These are phyloP conservation scores for Cutaneotrichosporon cutaneum DNA, from an alignment of 1,284 basidiomycete species.

Conservation along the genomic window DNA sequence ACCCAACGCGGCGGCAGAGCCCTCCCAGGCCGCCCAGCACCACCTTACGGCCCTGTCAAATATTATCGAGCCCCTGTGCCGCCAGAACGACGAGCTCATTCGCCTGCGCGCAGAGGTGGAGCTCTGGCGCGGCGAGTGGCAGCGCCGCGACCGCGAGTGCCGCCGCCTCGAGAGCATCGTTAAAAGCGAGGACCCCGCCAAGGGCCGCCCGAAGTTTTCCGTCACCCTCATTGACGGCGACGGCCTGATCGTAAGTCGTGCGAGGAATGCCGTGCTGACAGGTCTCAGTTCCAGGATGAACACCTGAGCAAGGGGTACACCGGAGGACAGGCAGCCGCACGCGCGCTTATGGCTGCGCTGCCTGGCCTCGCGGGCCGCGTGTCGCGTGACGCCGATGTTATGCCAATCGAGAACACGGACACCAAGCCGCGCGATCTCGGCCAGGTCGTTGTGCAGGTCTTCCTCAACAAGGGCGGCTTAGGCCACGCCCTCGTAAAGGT, in stretches of 20 bases:
- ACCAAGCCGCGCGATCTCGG: conserved; percentile 15
- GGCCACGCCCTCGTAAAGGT: conserved; percentile 44
- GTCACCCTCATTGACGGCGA: conserved; percentile 48
- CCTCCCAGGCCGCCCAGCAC: conserved; percentile 21
- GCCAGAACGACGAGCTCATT: conserved; percentile 36
- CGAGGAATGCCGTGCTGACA: not conserved
- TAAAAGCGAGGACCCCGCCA: conserved; percentile 29
- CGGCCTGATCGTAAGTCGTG: conserved; percentile 40
- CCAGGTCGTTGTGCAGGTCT: conserved; percentile 41
- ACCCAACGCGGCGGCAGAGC: conserved; percentile 17
- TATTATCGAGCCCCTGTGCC: conserved; percentile 31
- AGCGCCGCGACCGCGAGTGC: conserved; percentile 36
- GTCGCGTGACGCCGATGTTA: not conserved
- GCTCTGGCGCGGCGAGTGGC: conserved; percentile 42
- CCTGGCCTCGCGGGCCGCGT: conserved; percentile 25
- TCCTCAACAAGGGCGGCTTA: conserved; percentile 44
- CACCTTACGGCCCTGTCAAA: conserved; percentile 33
- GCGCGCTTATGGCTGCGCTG: conserved; percentile 32
- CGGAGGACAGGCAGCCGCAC: conserved; percentile 45
- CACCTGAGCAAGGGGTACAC: conserved; percentile 34
- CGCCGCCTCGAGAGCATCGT: conserved; percentile 32
- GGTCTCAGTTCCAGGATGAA: conserved; percentile 35
- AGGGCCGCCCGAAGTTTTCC: conserved; percentile 30
- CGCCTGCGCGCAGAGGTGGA: conserved; percentile 46
- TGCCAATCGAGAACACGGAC: conserved; percentile 2